Evolutionary conservation across 169 alveolate species (phyloP).

Genomic region (Plasmodium gallinaceum): DNA sequence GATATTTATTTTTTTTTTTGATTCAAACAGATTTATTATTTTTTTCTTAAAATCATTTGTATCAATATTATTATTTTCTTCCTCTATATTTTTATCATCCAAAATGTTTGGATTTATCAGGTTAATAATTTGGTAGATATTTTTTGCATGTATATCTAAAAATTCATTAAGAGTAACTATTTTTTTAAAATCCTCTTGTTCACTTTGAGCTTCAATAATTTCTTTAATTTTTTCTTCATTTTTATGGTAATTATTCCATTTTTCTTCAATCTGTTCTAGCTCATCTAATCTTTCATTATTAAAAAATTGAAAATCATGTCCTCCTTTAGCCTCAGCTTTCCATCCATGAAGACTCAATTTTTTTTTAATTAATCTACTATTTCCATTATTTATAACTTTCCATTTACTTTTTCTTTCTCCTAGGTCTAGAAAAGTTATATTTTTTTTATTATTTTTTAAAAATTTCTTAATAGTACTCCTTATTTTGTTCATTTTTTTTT

Average conservation of each 20-base stretch:
- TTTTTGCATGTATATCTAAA: slow-evolving; percentile 77
- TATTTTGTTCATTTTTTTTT: slow-evolving; percentile 37
- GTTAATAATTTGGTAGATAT: slow-evolving; percentile 84
- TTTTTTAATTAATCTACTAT: slow-evolving; percentile 69
- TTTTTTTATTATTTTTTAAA: slow-evolving; percentile 45
- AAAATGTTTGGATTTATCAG: slow-evolving; percentile 77
- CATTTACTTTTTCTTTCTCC: slow-evolving; percentile 91
- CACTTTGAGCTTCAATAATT: slow-evolving; percentile 70
- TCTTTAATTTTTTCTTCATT: slow-evolving; percentile 69
- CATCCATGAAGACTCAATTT: slow-evolving; percentile 89
- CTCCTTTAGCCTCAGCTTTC: slow-evolving; percentile 94
- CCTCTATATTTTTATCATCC: slow-evolving; percentile 9
- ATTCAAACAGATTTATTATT: slow-evolving; percentile 22
- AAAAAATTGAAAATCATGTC: slow-evolving; percentile 94
- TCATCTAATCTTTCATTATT: slow-evolving; percentile 80
- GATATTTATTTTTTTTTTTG: slow-evolving; percentile 29
- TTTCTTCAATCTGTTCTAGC: slow-evolving; percentile 56
- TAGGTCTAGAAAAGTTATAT: slow-evolving; percentile 83
- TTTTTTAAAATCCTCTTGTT: slow-evolving; percentile 77
- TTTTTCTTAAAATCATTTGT: slow-evolving; percentile 10
- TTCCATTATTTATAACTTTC: slow-evolving; percentile 81
- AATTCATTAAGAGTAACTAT: slow-evolving; percentile 78
- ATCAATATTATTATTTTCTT: slow-evolving; percentile 1
- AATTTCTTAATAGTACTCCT: slow-evolving; percentile 67
- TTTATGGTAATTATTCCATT: slow-evolving; percentile 42